A percentile compares a stretch with the other conserved stretches of the same genome.
Conservation (phyloP, 305 asterid genomes). For the Euphrasia arctica region DNA sequence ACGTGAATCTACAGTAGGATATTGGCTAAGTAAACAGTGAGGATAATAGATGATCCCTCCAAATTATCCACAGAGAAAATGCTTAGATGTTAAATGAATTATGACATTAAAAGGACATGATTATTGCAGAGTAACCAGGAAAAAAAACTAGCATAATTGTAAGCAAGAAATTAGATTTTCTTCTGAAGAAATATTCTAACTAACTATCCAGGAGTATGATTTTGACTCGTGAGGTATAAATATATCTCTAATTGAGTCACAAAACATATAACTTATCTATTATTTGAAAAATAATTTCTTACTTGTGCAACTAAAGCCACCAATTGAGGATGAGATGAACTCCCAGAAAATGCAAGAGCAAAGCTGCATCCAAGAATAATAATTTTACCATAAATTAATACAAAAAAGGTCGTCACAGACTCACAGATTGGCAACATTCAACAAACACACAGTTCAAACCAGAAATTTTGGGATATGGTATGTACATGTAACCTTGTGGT, state of each 20-base stretch:
- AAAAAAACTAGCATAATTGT: not conserved
- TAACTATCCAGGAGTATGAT: not conserved
- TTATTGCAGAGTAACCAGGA: not conserved
- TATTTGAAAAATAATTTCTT: constrained; percentile 30
- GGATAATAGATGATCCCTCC: not conserved
- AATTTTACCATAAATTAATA: constrained; percentile 14
- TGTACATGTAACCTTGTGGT: constrained; percentile 1
- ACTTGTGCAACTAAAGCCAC: constrained; percentile 98
- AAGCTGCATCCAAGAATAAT: constrained; percentile 51
- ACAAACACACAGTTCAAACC: constrained; percentile 14
- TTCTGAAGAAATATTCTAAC: constrained; percentile 1
- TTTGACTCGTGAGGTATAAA: constrained; percentile 5
- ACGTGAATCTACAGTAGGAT: not conserved
- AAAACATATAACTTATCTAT: constrained; percentile 13
- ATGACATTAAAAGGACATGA: constrained; percentile 6
- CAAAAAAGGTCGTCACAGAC: constrained; percentile 14
- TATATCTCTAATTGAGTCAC: constrained; percentile 12
- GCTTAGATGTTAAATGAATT: not conserved
- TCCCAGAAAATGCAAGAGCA: constrained; percentile 87
- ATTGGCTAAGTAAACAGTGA: not conserved
- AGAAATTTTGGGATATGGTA: not conserved
- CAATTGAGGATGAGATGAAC: constrained; percentile 68
- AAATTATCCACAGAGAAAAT: not conserved
- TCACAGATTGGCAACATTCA: constrained; percentile 20
- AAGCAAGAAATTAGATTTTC: constrained; percentile 13